Evolutionary conservation across 495 filamentous ascomycete species (phyloP).

Genomic region (Annulohypoxylon maeteangense): DNA sequence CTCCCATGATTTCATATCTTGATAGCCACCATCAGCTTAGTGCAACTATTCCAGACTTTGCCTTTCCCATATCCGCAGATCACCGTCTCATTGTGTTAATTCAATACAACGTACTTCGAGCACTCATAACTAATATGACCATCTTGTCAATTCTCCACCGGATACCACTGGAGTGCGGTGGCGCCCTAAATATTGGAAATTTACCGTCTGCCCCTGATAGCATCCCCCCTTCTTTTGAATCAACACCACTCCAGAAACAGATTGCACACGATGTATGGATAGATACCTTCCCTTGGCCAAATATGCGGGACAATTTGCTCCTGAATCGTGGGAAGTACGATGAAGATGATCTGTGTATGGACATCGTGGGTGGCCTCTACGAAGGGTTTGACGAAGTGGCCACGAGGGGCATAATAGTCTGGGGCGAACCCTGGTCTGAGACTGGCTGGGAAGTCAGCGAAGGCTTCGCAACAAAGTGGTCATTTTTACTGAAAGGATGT

Average conservation of each 20-base stretch:
- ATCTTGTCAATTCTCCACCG: constrained; percentile 39
- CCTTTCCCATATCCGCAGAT: constrained; percentile 51
- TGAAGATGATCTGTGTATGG: constrained; percentile 58
- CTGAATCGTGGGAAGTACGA: constrained; percentile 53
- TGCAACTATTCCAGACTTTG: constrained; percentile 25
- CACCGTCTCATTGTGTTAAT: constrained; percentile 49
- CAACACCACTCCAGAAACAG: constrained; percentile 53
- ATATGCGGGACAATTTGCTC: constrained; percentile 62
- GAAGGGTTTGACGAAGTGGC: constrained; percentile 46
- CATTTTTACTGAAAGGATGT: constrained; percentile 63
- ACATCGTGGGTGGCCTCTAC: constrained; percentile 60
- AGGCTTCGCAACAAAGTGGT: constrained; percentile 61
- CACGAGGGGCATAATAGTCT: constrained; percentile 58
- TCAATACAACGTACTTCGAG: constrained; percentile 53
- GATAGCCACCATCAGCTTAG: background rate
- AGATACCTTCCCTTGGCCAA: constrained; percentile 60
- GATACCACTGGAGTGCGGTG: constrained; percentile 44
- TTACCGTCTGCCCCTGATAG: constrained; percentile 32
- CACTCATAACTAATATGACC: constrained; percentile 47
- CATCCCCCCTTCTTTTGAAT: constrained; percentile 53
- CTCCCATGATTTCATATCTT: constrained; percentile 45
- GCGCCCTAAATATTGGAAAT: constrained; percentile 27
- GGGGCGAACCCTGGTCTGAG: constrained; percentile 62
- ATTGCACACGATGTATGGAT: constrained; percentile 59
- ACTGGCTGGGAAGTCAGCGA: constrained; percentile 63